Conservation (phyloP, 495 filamentous ascomycete species). For the Penicillium herquei region DNA sequence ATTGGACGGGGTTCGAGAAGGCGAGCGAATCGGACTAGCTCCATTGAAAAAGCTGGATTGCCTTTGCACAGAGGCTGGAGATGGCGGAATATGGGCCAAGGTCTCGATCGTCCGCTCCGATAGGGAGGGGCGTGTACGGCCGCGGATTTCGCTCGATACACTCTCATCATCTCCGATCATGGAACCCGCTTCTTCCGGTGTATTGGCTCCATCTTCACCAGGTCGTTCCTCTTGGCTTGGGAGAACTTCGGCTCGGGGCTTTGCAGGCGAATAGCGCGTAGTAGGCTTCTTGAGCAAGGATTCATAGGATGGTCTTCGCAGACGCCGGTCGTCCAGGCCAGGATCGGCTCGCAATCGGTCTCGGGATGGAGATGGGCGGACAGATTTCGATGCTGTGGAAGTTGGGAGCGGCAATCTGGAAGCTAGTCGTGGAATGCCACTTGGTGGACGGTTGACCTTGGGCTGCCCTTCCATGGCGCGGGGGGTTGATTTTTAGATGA, state of each 20-base stretch:
- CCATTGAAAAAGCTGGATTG: constrained; percentile 61
- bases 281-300: constrained; percentile 38
- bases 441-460: constrained; percentile 27
- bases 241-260: constrained; percentile 12
- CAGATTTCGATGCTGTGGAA: constrained; percentile 30
- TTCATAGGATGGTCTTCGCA: constrained; percentile 43
- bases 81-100: constrained; percentile 60
- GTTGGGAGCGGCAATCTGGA: constrained; percentile 46
- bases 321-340: constrained; percentile 34
- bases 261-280: constrained; percentile 28
- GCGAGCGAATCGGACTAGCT: constrained; percentile 55
- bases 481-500: neutral
- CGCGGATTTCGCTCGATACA: constrained; percentile 27
- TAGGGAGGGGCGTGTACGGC: constrained; percentile 52
- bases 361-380: constrained; percentile 46
- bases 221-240: constrained; percentile 19
- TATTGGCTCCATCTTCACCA: constrained; percentile 17
- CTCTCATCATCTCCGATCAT: constrained; percentile 18
- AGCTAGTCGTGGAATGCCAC: constrained; percentile 41
- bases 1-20: constrained; percentile 54
- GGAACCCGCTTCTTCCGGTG: constrained; percentile 16
- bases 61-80: constrained; percentile 55
- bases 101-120: constrained; percentile 71
- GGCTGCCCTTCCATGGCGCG: constrained; percentile 35
- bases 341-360: constrained; percentile 43